Base-by-base conservation (phyloP, 2,329 filamentous ascomycete genomes). In the Aspergillus alliaceus region DNA sequence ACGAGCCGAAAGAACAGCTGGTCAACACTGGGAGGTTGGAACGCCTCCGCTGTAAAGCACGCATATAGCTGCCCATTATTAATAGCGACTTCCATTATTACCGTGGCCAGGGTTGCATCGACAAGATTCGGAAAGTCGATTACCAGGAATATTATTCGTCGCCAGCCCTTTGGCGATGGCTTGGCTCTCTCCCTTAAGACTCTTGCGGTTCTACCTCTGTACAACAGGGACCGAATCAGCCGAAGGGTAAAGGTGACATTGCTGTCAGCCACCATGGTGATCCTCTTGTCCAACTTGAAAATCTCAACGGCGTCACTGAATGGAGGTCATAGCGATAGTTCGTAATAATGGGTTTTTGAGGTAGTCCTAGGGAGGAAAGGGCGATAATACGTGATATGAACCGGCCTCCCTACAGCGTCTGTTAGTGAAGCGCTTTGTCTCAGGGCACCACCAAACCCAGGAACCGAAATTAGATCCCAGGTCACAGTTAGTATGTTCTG, bases 121-220 rank as follows among this genome's bases (percentile, higher is more conserved):
- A 55, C 51, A 54, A 24, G 54, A 34, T 25, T 34, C 22, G 44
- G 44, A 48, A 46, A 44, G 40, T n/a, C 25, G 34, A 46, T 18
- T 9, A 32, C 54, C 25, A 39, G 31, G 57, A 35, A 39, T 59
- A 20, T 63, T 57, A 67, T 67, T 65, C 50, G 63, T 59, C 64
- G 63, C 65, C 65, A 64, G 58, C 49, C 59, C 61, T 53, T 59
- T 63, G 65, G 64, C 60, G 35, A 60, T 60, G 57, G 54, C 57
- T 61, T 61, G 59, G 53, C 51, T 52, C 47, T 39, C 22, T 34
- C 11, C 29, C 18, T 37, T 35, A 24, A 25, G 9, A 27, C 18
- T 22, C 25, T n/a, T 24, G n/a, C 37, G 22, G 32, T 52, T 27
- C 32, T 34, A 31, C 20, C 6, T 15, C 24, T 25, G 37, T 53